A percentile compares a stretch with the other conserved stretches of the same genome.
Evolutionary conservation across 2,329 filamentous ascomycete species (phyloP).

Genomic region (Phoma sp.): DNA sequence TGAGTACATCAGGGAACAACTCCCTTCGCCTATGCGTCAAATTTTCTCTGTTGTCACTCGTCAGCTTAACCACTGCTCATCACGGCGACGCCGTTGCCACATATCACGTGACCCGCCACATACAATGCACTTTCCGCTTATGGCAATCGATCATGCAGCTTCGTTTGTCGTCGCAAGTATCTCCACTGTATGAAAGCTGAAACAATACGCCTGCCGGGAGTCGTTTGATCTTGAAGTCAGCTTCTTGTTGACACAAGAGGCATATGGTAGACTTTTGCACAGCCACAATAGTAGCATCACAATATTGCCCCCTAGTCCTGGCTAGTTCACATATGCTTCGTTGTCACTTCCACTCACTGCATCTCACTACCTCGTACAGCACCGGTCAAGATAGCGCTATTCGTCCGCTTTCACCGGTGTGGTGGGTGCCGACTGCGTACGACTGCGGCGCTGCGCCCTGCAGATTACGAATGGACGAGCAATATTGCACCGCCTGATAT

Average conservation of each 20-base stretch:
- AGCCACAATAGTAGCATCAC: background rate
- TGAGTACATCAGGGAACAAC: background rate
- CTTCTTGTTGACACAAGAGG: background rate
- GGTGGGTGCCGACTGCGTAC: background rate
- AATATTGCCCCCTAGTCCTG: background rate
- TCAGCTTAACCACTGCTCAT: constrained; percentile 2
- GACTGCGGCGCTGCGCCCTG: background rate
- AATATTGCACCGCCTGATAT: background rate
- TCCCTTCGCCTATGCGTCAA: background rate
- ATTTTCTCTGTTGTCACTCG: background rate
- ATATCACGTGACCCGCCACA: constrained; percentile 13
- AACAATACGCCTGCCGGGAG: too few relatives aligned
- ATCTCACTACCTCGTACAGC: background rate
- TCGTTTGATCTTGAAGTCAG: too few relatives aligned
- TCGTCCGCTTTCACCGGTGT: background rate
- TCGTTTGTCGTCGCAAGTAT: too few relatives aligned
- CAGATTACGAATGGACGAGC: background rate
- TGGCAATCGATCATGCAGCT: background rate
- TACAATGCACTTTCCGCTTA: constrained; percentile 1
- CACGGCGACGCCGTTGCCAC: constrained; percentile 13
- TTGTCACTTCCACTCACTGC: background rate
- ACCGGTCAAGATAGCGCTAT: background rate
- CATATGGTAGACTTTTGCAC: background rate
- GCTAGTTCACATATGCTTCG: background rate
- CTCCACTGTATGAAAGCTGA: background rate